Evolutionary conservation across 2,329 filamentous ascomycete species (phyloP).

Genomic region (Fusarium abutilonis): DNA sequence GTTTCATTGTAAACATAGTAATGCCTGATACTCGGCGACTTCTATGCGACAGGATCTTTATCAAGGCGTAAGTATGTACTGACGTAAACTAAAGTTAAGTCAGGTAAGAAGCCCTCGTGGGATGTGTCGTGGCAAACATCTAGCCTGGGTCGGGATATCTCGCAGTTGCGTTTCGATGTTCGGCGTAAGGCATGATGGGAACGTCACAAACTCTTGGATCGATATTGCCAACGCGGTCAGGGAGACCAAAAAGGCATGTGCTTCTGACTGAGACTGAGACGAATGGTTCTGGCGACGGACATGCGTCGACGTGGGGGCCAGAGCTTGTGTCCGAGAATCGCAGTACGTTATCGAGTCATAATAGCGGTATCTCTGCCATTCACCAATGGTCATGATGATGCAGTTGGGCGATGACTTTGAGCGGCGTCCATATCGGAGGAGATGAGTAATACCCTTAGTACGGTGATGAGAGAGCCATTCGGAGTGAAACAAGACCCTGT

Average conservation of each 20-base stretch:
- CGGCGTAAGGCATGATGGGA: constrained; percentile 9
- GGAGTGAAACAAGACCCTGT: constrained; percentile 28
- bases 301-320: constrained; percentile 38
- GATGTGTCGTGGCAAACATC: constrained; percentile 31
- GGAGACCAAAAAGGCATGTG: constrained; percentile 25
- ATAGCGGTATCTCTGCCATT: constrained; percentile 39
- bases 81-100: constrained; percentile 14
- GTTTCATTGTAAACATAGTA: constrained; percentile 23
- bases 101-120: constrained; percentile 19
- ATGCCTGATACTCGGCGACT: constrained; percentile 20
- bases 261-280: constrained; percentile 29
- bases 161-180: constrained; percentile 20
- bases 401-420: constrained; percentile 36
- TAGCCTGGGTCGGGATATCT: constrained; percentile 18
- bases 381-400: constrained; percentile 40
- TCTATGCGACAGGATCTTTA: constrained; percentile 32
- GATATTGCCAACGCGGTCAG: constrained; percentile 19
- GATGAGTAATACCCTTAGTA: constrained; percentile 36
- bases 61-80: constrained; percentile 23
- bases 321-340: constrained; percentile 32
- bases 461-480: constrained; percentile 36
- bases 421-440: constrained; percentile 32
- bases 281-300: constrained; percentile 23
- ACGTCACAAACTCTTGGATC: constrained; percentile 24
- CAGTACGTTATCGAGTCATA: constrained; percentile 40